These are phyloP conservation scores for Trichophyton simii DNA, from an alignment of 2,329 filamentous ascomycete species.

Conservation along the genomic window DNA sequence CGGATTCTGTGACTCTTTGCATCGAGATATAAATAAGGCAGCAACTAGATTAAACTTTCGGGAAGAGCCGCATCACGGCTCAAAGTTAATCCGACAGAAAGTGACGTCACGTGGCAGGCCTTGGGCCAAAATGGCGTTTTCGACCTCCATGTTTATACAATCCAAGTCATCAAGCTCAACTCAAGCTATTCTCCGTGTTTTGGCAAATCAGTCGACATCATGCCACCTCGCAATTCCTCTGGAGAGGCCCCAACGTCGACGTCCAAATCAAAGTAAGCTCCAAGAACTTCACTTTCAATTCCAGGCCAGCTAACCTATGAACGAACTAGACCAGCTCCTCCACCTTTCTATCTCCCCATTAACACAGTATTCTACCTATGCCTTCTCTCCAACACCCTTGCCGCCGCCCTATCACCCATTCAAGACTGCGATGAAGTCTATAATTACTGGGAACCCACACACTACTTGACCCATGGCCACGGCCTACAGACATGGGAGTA, in stretches of 20 bases:
- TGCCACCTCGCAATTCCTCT: not conserved
- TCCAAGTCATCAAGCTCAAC: not conserved
- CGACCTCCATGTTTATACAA: not conserved
- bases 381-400: slow-evolving; percentile 57
- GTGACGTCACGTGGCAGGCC: not conserved
- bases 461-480: slow-evolving; percentile 86
- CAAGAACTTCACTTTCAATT: not conserved
- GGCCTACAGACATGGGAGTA: slow-evolving; percentile 98
- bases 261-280: not conserved
- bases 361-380: slow-evolving; percentile 73
- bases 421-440: slow-evolving; percentile 98
- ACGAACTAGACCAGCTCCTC: slow-evolving; percentile 18
- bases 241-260: not conserved
- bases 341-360: slow-evolving; percentile 53
- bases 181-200: not conserved
- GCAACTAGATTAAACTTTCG: not conserved
- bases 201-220: not conserved
- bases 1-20: not conserved
- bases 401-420: slow-evolving; percentile 75
- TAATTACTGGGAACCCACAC: slow-evolving; percentile 97
- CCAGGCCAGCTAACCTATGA: not conserved
- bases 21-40: not conserved
- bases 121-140: not conserved
- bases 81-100: not conserved
- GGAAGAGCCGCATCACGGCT: not conserved